A percentile compares a stretch with the other conserved stretches of the same genome.
Evolutionary conservation across 2,329 filamentous ascomycete genomes (phyloP).

Genomic region (Leptosphaerulina australis): DNA sequence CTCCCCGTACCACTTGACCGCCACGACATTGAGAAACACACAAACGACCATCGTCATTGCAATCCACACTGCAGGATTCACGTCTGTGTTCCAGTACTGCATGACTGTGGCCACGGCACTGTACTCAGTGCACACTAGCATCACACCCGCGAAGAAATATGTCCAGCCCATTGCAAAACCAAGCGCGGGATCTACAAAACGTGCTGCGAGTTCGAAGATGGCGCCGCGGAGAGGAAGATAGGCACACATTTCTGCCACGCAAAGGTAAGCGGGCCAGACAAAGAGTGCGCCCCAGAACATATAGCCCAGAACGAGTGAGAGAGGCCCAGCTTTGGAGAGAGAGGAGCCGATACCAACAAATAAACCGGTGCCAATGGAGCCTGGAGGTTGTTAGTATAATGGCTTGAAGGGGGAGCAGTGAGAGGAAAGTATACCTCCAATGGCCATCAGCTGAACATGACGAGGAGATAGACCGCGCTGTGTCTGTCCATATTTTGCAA

Average conservation of each 20-base stretch:
- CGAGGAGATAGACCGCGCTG: constrained; percentile 54
- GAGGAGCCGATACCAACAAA: constrained; percentile 65
- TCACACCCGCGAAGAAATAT: constrained; percentile 60
- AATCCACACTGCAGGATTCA: constrained; percentile 46
- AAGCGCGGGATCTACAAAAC: constrained; percentile 77
- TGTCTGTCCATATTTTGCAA: constrained; percentile 17
- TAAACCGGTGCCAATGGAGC: constrained; percentile 72
- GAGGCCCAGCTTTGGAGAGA: constrained; percentile 54
- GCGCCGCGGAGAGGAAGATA: constrained; percentile 77
- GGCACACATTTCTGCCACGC: constrained; percentile 79
- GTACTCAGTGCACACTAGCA: constrained; percentile 25
- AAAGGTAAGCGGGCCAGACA: constrained; percentile 59
- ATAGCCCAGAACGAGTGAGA: constrained; percentile 73
- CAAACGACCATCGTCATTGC: constrained; percentile 46
- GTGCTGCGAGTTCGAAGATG: constrained; percentile 76
- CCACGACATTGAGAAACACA: constrained; percentile 45
- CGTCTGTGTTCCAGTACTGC: constrained; percentile 44
- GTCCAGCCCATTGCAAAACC: constrained; percentile 74
- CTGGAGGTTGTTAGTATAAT: constrained; percentile 47
- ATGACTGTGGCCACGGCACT: constrained; percentile 48
- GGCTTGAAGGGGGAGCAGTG: background rate
- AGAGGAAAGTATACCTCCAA: constrained; percentile 49
- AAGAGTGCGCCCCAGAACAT: constrained; percentile 57
- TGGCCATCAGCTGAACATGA: constrained; percentile 66
- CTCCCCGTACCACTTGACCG: constrained; percentile 48